Conservation (phyloP, 148 eudicot species). For the Chenopodium berlandieri region DNA sequence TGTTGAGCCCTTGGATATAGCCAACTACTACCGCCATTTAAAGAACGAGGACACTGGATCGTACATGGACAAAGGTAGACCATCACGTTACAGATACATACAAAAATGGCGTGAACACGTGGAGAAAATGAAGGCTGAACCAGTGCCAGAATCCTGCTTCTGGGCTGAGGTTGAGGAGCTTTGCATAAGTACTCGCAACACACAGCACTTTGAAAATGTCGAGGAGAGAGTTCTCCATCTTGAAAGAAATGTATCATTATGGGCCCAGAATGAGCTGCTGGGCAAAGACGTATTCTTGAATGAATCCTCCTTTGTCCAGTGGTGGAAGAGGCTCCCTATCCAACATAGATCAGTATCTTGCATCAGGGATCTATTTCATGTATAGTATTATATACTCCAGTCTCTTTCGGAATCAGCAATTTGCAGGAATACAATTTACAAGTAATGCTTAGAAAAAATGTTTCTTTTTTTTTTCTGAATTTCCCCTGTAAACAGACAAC, state of each 20-base stretch:
- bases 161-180: slow-evolving; percentile 93
- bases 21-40: slow-evolving; percentile 77
- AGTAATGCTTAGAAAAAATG: neutral
- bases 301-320: slow-evolving; percentile 63
- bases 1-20: slow-evolving; percentile 83
- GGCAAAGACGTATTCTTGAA: slow-evolving; percentile 60
- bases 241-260: slow-evolving; percentile 42
- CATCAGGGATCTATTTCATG: slow-evolving; percentile 34
- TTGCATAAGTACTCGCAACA: slow-evolving; percentile 31
- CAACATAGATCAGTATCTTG: slow-evolving; percentile 55
- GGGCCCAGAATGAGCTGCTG: slow-evolving; percentile 38
- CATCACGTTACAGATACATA: slow-evolving; percentile 59
- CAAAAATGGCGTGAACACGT: slow-evolving; percentile 87
- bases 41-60: slow-evolving; percentile 82
- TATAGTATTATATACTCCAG: neutral
- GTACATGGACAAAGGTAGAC: slow-evolving; percentile 64
- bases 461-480: neutral
- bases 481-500: neutral
- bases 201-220: slow-evolving; percentile 34
- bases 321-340: slow-evolving; percentile 80
- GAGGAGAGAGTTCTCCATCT: slow-evolving; percentile 43
- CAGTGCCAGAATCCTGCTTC: slow-evolving; percentile 68
- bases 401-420: neutral
- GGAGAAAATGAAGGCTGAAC: slow-evolving; percentile 36
- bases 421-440: neutral